phyloP scores from a whole-genome alignment of 371 early-diverging fungal genomes.

The Lichtheimia corymbifera region DNA sequence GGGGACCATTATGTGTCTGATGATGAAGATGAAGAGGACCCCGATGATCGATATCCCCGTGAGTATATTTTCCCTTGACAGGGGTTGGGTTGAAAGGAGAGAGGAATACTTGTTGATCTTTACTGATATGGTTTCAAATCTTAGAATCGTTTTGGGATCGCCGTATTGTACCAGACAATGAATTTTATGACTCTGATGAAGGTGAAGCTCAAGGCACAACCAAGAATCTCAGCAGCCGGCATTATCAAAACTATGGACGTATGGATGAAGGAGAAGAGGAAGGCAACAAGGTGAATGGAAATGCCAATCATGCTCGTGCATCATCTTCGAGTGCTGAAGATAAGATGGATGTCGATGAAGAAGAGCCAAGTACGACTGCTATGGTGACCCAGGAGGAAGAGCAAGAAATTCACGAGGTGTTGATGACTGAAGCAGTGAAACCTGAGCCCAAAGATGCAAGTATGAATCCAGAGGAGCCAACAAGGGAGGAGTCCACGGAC shows the following conservation, averaged over 20 bases:
- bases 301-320: constrained; percentile 14
- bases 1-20: constrained; percentile 48
- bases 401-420: constrained; percentile 26
- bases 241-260: constrained; percentile 32
- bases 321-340: constrained; percentile 15
- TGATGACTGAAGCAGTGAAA: constrained; percentile 31
- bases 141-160: constrained; percentile 59
- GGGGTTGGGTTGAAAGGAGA: background rate
- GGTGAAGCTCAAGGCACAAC: constrained; percentile 49
- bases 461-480: background rate
- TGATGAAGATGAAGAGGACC: constrained; percentile 53
- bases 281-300: constrained; percentile 17
- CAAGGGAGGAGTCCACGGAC: constrained; percentile 4
- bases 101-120: too few relatives aligned
- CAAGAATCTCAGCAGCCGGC: constrained; percentile 22
- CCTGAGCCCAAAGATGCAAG: constrained; percentile 18
- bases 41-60: constrained; percentile 56
- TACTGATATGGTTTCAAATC: too few relatives aligned
- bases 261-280: constrained; percentile 22
- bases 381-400: constrained; percentile 39
- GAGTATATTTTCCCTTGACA: constrained; percentile 14
- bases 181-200: constrained; percentile 72
- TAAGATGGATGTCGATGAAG: constrained; percentile 13
- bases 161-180: constrained; percentile 63
- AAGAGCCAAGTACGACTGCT: background rate